Evolutionary conservation across 2,329 filamentous ascomycete species (phyloP).

Genomic region (Clonostachys byssicola): DNA sequence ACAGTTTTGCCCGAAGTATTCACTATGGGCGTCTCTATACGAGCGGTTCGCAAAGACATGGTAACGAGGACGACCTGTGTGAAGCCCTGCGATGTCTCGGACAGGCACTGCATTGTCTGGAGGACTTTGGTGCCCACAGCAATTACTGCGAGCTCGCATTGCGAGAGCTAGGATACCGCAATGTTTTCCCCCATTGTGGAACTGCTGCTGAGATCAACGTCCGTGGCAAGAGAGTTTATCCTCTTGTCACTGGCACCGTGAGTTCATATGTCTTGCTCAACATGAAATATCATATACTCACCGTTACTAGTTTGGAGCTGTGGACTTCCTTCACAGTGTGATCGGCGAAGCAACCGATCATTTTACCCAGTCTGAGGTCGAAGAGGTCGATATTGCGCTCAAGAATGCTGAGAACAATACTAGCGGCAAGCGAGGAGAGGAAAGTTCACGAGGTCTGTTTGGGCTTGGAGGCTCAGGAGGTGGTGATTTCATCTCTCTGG

Average conservation of each 20-base stretch:
- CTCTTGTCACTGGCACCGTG: constrained; percentile 61
- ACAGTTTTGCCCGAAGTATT: constrained; percentile 69
- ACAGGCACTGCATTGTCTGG: constrained; percentile 72
- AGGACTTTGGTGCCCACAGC: constrained; percentile 77
- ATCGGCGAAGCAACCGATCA: constrained; percentile 75
- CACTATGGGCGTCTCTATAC: constrained; percentile 76
- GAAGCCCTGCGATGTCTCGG: constrained; percentile 75
- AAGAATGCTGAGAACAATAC: constrained; percentile 58
- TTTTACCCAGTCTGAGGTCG: constrained; percentile 80
- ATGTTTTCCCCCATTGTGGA: constrained; percentile 78
- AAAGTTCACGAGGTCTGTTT: constrained; percentile 34
- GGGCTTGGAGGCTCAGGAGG: constrained; percentile 25
- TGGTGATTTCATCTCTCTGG: constrained; percentile 63
- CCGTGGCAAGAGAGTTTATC: constrained; percentile 63
- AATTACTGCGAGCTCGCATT: constrained; percentile 80
- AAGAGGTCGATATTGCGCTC: constrained; percentile 73
- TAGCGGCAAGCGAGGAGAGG: constrained; percentile 29
- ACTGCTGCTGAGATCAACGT: constrained; percentile 57
- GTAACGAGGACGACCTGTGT: constrained; percentile 73
- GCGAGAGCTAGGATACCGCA: constrained; percentile 73
- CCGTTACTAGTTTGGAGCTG: constrained; percentile 60
- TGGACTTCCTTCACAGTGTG: constrained; percentile 81
- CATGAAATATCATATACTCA: background rate
- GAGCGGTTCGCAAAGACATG: constrained; percentile 52
- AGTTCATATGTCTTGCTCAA: background rate